Evolutionary conservation across 345 rosid genomes (phyloP), one percentile per base, ranked within the genome.

Genomic region (Melaleuca quinquenervia): DNA sequence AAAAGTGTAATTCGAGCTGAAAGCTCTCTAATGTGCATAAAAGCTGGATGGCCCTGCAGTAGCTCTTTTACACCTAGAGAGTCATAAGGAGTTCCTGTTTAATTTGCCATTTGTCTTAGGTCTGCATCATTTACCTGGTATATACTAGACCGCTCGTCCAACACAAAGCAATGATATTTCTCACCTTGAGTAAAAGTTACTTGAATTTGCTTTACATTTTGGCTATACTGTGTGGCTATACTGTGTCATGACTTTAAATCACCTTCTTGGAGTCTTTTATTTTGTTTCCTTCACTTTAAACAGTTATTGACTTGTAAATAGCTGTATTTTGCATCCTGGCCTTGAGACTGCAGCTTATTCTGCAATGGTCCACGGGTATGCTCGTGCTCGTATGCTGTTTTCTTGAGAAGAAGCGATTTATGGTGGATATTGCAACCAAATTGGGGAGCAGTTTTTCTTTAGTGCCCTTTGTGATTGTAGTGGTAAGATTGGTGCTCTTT

Each of bases 361-460:
- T 97, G 89, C 99, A 96, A 91, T 97, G 98, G 96, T 89, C 92
- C 48, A 95, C 95, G 50, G 98, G 99, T 84, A 93, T 97, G 87
- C 92, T 93, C 48, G 98, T 97, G 48, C 95, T 97, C 50, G 87
- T 95, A 76, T 90, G 95, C 92, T 97, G 98, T 91, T 91, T 96
- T 82, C 90, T 97, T 80, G 93, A 95, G 84, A 93, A 92, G 89
- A 96, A 93, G 90, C 92, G 88, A 56, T 96, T 90, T 84, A 87
- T 93, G 60, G 88, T 89, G 45, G 98, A 97, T 86, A 93, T 97
- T 85, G 84, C 99, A 90, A 84, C 94, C 60, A 97, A 96, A 89
- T 84, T 97, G 85, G 99, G 99, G 85, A 97, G 99, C 93, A 97
- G 99, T 92, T 97, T 97, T 92, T 94, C 99, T 21, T 80, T 97